Base-by-base conservation (phyloP, 495 filamentous ascomycete genomes). In the Neurospora africana region DNA sequence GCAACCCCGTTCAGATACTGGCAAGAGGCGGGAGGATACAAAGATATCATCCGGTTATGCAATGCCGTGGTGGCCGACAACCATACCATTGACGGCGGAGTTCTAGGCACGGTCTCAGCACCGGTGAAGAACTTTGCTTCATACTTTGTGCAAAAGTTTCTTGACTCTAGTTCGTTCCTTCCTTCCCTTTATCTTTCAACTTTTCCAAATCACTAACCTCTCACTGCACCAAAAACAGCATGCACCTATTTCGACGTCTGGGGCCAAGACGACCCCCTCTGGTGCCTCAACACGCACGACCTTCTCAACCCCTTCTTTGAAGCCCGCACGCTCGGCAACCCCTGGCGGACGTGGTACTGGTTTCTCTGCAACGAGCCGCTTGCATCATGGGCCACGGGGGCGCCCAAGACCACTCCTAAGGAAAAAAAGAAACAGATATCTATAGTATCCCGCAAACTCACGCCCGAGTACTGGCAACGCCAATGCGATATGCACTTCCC, bases 401-500 rank as follows among this genome's bases (percentile, higher is more conserved):
- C 88, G n/a, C 88, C 88, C 5, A 61, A 71, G 19, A 71, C 68
- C 17, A 21, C 8, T 21, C 10, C 43, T 10, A 47, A 47, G 21
- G 38, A 53, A 8, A 74, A 44, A 23, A 72, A 74, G 73, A 0
- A 74, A 79, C 19, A 82, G 75, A 70, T 69, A 1, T 73, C 78
- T 2, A 78, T 90, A 41, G 87, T 90, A 43, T 90, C 88, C 30
- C 85, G 88, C 38, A 82, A 87, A 13, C 83, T 90, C 68, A 83
- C 79, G 68, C 80, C 82, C 4, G 79, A 78, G 6, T 91, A 90
- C 83, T 90, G 84, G 84, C 83, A 86, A 73, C 81, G 86, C 5
- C 88, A 91, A 78, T 91, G 89, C 78, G 77, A 77, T 21, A 80
- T 90, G 21, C 89, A 81, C 77, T 91, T 91, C 83, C 88, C 89